These are phyloP conservation scores for Copromyces sp. DNA, from an alignment of 495 filamentous ascomycete species.

Conservation along the genomic window DNA sequence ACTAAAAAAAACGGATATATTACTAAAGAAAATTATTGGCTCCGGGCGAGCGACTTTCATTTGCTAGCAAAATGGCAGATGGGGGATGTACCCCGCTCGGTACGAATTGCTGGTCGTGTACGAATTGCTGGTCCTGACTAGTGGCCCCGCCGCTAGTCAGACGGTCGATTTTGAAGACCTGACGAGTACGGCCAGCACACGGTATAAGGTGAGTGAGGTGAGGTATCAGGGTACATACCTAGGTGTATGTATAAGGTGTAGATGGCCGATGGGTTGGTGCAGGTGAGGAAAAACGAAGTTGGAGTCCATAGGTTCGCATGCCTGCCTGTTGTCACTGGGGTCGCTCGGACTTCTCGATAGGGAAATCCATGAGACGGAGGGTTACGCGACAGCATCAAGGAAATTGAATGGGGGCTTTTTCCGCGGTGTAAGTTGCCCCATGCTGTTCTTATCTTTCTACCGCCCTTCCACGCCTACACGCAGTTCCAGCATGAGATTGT, in stretches of 20 bases:
- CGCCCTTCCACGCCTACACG: background rate
- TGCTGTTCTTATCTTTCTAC: background rate
- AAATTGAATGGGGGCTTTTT: background rate
- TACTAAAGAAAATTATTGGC: too few relatives aligned
- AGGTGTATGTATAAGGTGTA: background rate
- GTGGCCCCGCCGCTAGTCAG: too few relatives aligned
- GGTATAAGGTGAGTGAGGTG: background rate
- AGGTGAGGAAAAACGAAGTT: background rate
- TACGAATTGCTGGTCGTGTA: too few relatives aligned
- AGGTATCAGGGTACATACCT: background rate
- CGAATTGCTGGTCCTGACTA: too few relatives aligned
- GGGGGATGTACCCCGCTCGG: too few relatives aligned
- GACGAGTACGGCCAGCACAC: background rate
- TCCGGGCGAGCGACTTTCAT: too few relatives aligned
- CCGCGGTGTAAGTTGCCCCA: background rate
- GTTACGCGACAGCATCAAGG: background rate
- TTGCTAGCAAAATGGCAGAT: too few relatives aligned
- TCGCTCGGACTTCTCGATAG: background rate
- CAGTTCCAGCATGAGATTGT: background rate
- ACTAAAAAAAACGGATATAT: too few relatives aligned
- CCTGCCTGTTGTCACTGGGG: background rate
- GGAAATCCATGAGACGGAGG: background rate
- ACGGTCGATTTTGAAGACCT: too few relatives aligned
- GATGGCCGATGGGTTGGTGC: background rate
- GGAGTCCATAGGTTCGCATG: background rate